These are phyloP conservation scores for Spathaspora arborariae DNA, from an alignment of 805 yeast species.

Conservation along the genomic window DNA sequence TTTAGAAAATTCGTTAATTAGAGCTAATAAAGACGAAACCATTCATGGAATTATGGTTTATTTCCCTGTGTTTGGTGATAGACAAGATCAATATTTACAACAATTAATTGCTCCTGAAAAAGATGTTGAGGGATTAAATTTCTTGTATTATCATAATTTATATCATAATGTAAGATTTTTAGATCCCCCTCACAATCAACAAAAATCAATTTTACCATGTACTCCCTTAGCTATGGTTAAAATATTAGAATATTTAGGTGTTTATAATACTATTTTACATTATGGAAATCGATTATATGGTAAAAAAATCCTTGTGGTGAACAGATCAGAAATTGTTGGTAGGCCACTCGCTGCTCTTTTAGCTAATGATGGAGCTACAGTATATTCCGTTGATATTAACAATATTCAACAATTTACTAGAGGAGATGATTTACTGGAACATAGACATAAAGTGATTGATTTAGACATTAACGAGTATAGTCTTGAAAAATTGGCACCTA, in stretches of 20 bases:
- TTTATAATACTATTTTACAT: constrained; percentile 75
- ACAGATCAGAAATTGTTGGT: constrained; percentile 95
- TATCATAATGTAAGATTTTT: constrained; percentile 88
- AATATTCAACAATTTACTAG: constrained; percentile 89
- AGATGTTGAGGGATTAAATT: constrained; percentile 95
- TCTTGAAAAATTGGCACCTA: constrained; percentile 61
- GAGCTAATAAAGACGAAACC: constrained; percentile 70
- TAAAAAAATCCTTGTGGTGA: constrained; percentile 84
- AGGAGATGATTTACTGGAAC: constrained; percentile 82
- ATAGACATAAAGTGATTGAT: constrained; percentile 71
- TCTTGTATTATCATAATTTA: constrained; percentile 86
- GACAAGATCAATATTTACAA: constrained; percentile 93
- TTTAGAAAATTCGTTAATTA: constrained; percentile 76
- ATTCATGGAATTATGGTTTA: constrained; percentile 95
- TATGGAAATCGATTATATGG: constrained; percentile 94
- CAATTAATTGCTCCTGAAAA: constrained; percentile 88
- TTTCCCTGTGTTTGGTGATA: constrained; percentile 94
- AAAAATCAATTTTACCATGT: constrained; percentile 89
- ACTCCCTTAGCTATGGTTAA: constrained; percentile 95
- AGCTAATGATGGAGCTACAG: constrained; percentile 97
- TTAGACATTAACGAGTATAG: constrained; percentile 47
- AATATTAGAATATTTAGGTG: constrained; percentile 83
- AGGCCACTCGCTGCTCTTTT: constrained; percentile 93
- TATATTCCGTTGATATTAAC: constrained; percentile 84
- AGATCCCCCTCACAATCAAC: constrained; percentile 61